Evolutionary conservation across 257 asterid species (phyloP).

Genomic region (Lycium barbarum): DNA sequence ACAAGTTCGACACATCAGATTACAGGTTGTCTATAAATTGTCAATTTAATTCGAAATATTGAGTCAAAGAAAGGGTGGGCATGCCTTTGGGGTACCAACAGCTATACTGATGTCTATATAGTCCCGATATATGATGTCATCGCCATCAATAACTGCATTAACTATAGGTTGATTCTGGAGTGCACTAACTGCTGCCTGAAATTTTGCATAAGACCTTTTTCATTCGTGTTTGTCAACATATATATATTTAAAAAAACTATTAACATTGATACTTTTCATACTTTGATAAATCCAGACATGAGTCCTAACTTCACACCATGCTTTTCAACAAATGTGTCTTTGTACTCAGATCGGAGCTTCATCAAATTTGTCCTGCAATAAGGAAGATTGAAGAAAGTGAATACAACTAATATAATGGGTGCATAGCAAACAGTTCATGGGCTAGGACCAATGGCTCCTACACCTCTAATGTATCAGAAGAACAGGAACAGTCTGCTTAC

Average conservation of each 20-base stretch:
- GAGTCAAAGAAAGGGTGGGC: constrained; percentile 26
- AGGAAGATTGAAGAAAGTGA: constrained; percentile 17
- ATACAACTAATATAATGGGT: neutral
- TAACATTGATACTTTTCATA: constrained; percentile 37
- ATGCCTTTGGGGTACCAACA: constrained; percentile 98
- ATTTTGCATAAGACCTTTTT: constrained; percentile 25
- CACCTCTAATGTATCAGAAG: neutral
- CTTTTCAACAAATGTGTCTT: constrained; percentile 90
- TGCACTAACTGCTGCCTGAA: constrained; percentile 96
- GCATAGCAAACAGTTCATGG: neutral
- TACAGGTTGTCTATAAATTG: neutral
- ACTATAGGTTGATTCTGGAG: constrained; percentile 92
- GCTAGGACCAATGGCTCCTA: neutral
- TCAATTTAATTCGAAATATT: neutral
- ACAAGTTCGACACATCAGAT: neutral
- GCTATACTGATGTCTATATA: constrained; percentile 95
- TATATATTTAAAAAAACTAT: neutral
- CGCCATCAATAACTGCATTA: constrained; percentile 98
- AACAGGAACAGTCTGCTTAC: constrained; percentile 1
- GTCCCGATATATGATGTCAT: constrained; percentile 94
- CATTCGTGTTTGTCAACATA: neutral
- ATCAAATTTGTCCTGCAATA: constrained; percentile 91
- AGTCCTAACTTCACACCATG: constrained; percentile 98
- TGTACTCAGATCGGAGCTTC: constrained; percentile 98
- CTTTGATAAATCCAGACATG: constrained; percentile 97